Base-by-base conservation (phyloP, 2,329 filamentous ascomycete genomes). In the Diaporthe velutina region DNA sequence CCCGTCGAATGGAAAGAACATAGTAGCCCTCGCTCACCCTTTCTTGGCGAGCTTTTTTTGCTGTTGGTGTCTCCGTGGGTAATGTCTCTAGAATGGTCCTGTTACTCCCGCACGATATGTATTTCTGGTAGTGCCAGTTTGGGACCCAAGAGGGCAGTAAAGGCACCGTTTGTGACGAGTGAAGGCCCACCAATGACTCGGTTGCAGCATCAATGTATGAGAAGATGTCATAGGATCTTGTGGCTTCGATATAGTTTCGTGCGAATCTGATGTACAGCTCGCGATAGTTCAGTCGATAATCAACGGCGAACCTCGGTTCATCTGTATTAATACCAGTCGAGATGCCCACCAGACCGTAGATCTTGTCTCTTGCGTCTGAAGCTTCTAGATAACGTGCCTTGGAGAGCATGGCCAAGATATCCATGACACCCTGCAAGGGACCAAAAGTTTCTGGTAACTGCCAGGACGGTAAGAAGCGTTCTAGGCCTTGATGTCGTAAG, bases 11-110 rank as follows among this genome's bases (percentile, higher is more conserved):
- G 17, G 25, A 22, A 22, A 42, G 1, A 45, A 9, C 4, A 13
- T 64, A 45, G 58, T 64, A 45, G 8, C 58, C 38, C 15, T 64
- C 25, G 1, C 3, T 15, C 10, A 64, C 38, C 19, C 58, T 17
- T 3, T 19, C 25, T 22, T 45, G 4, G 6, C 58, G 58, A 13
- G 17, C 25, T 64, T 42, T 30, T 2, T 28, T 28, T 13, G 17
- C 38, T 9, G 4, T 22, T 30, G 38, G 25, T 40, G 58, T 45
- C 58, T 64, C 58, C 17, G 10, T 3, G 6, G 38, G 58, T 6
- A 64, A 33, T 22, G 58, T 64, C 58, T 64, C 38, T n/a, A 64
- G 25, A 64, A 64, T 13, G 40, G 58, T 64, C 38, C 58, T 64
- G 25, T 64, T 64, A 9, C 58, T 64, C 7, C 38, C 58, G 15